Evolutionary conservation across 2,329 filamentous ascomycete genomes (phyloP).

Genomic region (Fusarium protoensiforme): DNA sequence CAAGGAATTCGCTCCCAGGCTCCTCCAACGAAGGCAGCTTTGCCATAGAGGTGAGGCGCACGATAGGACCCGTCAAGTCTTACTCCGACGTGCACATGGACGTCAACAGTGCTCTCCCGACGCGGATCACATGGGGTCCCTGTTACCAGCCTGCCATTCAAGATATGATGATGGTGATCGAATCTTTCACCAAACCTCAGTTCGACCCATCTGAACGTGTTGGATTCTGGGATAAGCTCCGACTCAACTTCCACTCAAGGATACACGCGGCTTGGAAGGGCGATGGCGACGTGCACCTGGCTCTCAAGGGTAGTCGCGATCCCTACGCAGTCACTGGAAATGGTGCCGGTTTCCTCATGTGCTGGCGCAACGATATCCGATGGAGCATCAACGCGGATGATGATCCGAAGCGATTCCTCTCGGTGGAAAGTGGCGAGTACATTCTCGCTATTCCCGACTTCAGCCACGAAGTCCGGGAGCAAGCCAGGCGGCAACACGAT

Average conservation of each 20-base stretch:
- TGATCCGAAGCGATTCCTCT: constrained; percentile 94
- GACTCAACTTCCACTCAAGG: constrained; percentile 92
- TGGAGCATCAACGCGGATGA: constrained; percentile 87
- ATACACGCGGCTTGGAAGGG: constrained; percentile 92
- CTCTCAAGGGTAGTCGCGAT: constrained; percentile 90
- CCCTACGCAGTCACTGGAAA: constrained; percentile 93
- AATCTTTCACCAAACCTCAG: constrained; percentile 96
- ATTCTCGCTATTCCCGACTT: constrained; percentile 95
- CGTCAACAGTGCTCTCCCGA: constrained; percentile 92
- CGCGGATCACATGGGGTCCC: constrained; percentile 95
- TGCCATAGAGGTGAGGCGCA: constrained; percentile 86
- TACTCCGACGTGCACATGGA: constrained; percentile 93
- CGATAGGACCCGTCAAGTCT: constrained; percentile 94
- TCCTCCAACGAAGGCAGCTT: constrained; percentile 73
- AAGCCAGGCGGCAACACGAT: constrained; percentile 61
- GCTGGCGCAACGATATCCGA: constrained; percentile 93
- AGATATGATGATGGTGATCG: constrained; percentile 99
- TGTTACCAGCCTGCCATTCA: constrained; percentile 98
- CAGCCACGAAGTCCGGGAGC: constrained; percentile 83
- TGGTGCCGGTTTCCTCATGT: constrained; percentile 97
- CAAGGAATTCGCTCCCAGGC: constrained; percentile 66
- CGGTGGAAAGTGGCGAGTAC: constrained; percentile 94
- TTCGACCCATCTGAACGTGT: constrained; percentile 93
- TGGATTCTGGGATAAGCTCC: constrained; percentile 99
- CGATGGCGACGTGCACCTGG: constrained; percentile 93